These are phyloP conservation scores for Chloranthus sessilifolius DNA, from an alignment of 164 flowering plant genomes.

Conservation along the genomic window DNA sequence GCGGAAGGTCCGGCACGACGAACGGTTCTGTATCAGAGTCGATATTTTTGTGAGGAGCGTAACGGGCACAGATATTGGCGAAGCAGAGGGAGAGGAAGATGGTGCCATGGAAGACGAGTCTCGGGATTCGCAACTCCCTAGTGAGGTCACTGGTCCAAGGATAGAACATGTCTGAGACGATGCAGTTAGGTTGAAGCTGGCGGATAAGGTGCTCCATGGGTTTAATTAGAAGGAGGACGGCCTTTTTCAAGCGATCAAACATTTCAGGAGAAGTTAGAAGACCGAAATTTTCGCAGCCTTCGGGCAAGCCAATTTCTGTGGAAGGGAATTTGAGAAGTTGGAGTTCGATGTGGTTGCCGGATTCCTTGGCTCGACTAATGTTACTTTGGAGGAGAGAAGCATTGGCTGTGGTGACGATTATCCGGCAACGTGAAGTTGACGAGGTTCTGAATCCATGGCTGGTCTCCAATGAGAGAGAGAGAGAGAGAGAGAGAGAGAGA, in stretches of 20 bases:
- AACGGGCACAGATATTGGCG: not conserved
- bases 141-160: conserved; percentile 28
- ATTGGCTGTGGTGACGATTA: conserved; percentile 29
- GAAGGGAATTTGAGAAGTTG: conserved; percentile 22
- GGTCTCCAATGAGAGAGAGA: not conserved
- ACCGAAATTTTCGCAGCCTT: conserved; percentile 26
- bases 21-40: conserved; percentile 14
- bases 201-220: conserved; percentile 23
- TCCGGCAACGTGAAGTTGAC: too few species aligned
- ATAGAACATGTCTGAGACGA: conserved; percentile 32
- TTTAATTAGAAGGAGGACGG: conserved; percentile 16
- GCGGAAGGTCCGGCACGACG: conserved; percentile 22
- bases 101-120: conserved; percentile 23
- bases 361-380: conserved; percentile 2
- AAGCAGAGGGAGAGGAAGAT: conserved; percentile 19
- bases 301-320: conserved; percentile 29
- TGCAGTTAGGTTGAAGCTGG: conserved; percentile 21
- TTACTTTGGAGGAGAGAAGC: conserved; percentile 11
- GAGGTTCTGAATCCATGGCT: too few species aligned
- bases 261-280: conserved; percentile 6
- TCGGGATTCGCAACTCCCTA: conserved; percentile 20
- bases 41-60: conserved; percentile 11
- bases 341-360: conserved; percentile 16
- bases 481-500: not conserved
- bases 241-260: conserved; percentile 14